Conservation (phyloP, 2,329 filamentous ascomycete species). For the Aspergillus intermedius region DNA sequence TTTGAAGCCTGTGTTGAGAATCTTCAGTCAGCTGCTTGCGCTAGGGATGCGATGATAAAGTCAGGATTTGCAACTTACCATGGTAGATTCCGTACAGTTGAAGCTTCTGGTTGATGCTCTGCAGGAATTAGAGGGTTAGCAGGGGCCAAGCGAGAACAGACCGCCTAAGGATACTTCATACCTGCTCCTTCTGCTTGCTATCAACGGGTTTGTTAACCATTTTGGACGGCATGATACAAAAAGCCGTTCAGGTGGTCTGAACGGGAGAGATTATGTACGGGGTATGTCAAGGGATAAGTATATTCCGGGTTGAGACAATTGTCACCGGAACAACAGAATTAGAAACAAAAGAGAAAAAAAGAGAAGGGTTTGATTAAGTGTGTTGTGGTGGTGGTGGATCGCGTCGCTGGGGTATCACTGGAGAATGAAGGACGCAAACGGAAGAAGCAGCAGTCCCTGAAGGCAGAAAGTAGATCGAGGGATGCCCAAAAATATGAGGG, state of each 20-base stretch:
- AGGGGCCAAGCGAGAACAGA: background rate
- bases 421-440: conserved; percentile 6
- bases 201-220: conserved; percentile 68
- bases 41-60: background rate
- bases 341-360: too few relatives aligned
- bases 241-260: conserved; percentile 3
- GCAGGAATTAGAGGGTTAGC: conserved; percentile 7
- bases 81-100: conserved; percentile 86
- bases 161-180: conserved; percentile 13
- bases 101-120: conserved; percentile 84
- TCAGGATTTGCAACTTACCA: conserved; percentile 34
- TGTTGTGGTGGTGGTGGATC: background rate
- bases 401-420: conserved; percentile 17
- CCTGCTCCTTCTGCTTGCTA: conserved; percentile 68
- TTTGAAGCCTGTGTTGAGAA: conserved; percentile 59
- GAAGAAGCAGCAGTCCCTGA: background rate
- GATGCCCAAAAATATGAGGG: background rate
- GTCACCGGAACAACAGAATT: too few relatives aligned
- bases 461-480: background rate
- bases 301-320: too few relatives aligned
- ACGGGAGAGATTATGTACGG: conserved; percentile 1
- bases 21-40: conserved; percentile 8
- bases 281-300: too few relatives aligned
- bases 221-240: conserved; percentile 23
- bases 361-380: background rate